Base-by-base conservation (phyloP, 768 basidiomycete genomes). In the Calocybe indica region DNA sequence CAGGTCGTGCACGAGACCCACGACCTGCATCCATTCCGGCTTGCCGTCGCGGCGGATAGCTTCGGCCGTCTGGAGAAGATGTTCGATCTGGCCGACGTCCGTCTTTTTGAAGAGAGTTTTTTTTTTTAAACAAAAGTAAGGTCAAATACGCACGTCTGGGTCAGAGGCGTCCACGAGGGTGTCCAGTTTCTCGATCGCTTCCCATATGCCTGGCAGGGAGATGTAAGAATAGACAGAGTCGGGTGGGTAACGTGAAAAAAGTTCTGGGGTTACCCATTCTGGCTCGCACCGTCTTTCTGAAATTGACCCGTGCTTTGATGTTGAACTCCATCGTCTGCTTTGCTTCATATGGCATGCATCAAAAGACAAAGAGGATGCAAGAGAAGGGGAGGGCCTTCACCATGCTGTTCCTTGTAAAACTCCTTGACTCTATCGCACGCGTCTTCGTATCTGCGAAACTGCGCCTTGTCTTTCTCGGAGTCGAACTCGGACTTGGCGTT, bases 11-110 rank as follows among this genome's bases (percentile, higher is more conserved):
- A 92, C 76, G 13, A 93, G 77, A 3, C 91, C 91, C 29, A 87
- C 80, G 47, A 91, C 78, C 70, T 91, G 88, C 89, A 92, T 91
- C 89, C 89, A 92, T 52, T 92, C 89, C 0, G 89, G 90, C 60
- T 89, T 88, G 0, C 88, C 90, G 52, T 92, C 90, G 22, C 78
- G 72, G 39, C 90, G 76, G 53, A 92, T 91, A 8, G 90, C 88
- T 58, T 92, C 90, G 12, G 90, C 90, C 0, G 90, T 92, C 60
- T 94, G 92, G 1, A 94, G 74, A 3, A 94, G 74, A 60, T 95
- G 92, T 56, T 92, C 88, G 31, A 95, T 92, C 68, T 95, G 92
- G 34, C 88, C 82, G 29, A 88, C 64, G 53, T 69, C 73, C 2
- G 87, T 88, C 87, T 89, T 22, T 22, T 22, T 58, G 6, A 55